These are phyloP conservation scores for Candida andamanensis DNA, from an alignment of 805 yeast species.

Conservation along the genomic window DNA sequence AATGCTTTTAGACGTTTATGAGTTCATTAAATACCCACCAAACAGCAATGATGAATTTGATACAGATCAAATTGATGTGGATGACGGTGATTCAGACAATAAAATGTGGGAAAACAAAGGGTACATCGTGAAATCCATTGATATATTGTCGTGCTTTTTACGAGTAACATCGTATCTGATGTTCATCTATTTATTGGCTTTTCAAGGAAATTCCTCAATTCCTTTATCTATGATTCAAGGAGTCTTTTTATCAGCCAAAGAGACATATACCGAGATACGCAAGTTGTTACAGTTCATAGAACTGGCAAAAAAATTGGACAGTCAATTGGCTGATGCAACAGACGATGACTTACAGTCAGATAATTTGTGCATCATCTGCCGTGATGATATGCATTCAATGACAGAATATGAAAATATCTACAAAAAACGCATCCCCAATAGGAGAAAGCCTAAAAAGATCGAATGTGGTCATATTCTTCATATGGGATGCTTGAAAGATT, in stretches of 20 bases:
- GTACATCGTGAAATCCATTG: slow-evolving; percentile 52
- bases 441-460: slow-evolving; percentile 66
- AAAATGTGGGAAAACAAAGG: slow-evolving; percentile 71
- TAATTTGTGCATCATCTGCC: slow-evolving; percentile 79
- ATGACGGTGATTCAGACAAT: slow-evolving; percentile 36
- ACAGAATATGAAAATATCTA: slow-evolving; percentile 26
- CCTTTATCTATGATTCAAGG: slow-evolving; percentile 42
- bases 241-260: slow-evolving; percentile 36
- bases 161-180: slow-evolving; percentile 24
- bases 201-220: slow-evolving; percentile 26
- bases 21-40: slow-evolving; percentile 41
- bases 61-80: slow-evolving; percentile 18
- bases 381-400: slow-evolving; percentile 73
- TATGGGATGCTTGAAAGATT: slow-evolving; percentile 81
- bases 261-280: slow-evolving; percentile 26
- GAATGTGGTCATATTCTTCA: slow-evolving; percentile 87
- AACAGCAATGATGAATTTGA: slow-evolving; percentile 17
- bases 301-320: slow-evolving; percentile 59
- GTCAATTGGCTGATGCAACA: slow-evolving; percentile 58
- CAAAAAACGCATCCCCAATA: slow-evolving; percentile 17
- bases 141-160: slow-evolving; percentile 44
- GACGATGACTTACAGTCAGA: slow-evolving; percentile 50
- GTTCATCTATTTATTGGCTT: slow-evolving; percentile 30
- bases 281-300: slow-evolving; percentile 47
- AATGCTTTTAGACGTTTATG: slow-evolving; percentile 50